Percentiles rank a stretch among this genome's conserved stretches.
Conservation (phyloP, 108 stramenopile genomes). For the Fragilaria radians region DNA sequence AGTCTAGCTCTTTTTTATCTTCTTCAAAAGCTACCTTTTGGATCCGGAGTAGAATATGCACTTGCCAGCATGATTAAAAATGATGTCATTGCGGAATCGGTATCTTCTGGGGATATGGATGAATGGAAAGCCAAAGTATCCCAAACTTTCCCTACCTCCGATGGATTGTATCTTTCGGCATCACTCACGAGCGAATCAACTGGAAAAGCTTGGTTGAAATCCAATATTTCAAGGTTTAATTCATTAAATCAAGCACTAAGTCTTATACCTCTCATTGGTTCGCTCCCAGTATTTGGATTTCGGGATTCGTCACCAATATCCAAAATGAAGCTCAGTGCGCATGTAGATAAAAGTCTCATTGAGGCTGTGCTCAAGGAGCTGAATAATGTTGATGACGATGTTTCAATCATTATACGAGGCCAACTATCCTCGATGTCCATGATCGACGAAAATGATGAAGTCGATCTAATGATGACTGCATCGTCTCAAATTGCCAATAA, state of each 20-base stretch:
- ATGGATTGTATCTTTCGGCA: not conserved
- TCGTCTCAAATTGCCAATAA: not conserved
- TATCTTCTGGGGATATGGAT: slow-evolving; percentile 26
- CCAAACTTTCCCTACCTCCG: slow-evolving; percentile 1
- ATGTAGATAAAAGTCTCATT: not conserved
- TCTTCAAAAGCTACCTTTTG: slow-evolving; percentile 54
- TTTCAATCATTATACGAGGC: not conserved
- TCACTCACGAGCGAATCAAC: not conserved
- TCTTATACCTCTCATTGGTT: not conserved
- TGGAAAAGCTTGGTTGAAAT: not conserved
- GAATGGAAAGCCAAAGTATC: slow-evolving; percentile 15
- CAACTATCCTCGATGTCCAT: not conserved
- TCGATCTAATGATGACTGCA: not conserved
- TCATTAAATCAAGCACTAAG: not conserved
- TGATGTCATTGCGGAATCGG: slow-evolving; percentile 17
- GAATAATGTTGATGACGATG: not conserved
- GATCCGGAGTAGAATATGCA: slow-evolving; percentile 53
- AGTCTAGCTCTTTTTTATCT: slow-evolving; percentile 26
- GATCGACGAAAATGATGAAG: not conserved
- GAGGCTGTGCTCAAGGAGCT: not conserved
- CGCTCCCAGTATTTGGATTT: not conserved
- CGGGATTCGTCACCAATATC: not conserved
- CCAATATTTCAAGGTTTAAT: not conserved
- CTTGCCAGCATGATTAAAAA: slow-evolving; percentile 25
- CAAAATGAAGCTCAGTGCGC: not conserved